phyloP scores from a whole-genome alignment of 148 eudicot species.

The Rhododendron molle region DNA sequence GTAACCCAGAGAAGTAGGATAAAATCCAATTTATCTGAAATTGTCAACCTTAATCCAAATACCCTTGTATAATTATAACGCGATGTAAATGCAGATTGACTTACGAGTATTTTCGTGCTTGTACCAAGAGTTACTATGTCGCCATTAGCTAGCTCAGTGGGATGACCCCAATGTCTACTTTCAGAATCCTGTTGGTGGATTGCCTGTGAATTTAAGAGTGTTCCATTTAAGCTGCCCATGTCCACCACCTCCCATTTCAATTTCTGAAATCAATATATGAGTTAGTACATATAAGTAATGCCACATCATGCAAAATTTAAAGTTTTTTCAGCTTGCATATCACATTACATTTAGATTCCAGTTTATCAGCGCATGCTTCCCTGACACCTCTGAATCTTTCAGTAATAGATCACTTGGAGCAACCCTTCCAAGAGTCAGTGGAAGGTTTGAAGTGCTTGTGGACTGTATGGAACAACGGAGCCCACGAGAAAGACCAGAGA shows the following conservation, averaged over 20 bases:
- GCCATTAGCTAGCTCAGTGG: constrained; percentile 74
- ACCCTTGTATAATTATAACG: neutral
- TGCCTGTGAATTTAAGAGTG: constrained; percentile 64
- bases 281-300: neutral
- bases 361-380: constrained; percentile 90
- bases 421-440: constrained; percentile 90
- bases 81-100: constrained; percentile 6
- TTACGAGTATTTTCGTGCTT: constrained; percentile 69
- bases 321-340: neutral
- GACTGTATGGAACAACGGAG: constrained; percentile 52
- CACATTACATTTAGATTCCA: constrained; percentile 75
- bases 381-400: constrained; percentile 89
- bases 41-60: neutral
- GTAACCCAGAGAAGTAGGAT: neutral
- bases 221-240: constrained; percentile 97
- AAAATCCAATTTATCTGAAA: neutral
- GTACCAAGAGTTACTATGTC: constrained; percentile 87
- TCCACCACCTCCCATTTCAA: constrained; percentile 94
- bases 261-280: constrained; percentile 45
- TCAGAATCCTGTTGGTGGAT: constrained; percentile 67
- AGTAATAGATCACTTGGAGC: constrained; percentile 69
- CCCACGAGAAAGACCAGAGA: constrained; percentile 78
- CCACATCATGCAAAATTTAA: constrained; percentile 8
- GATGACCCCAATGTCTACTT: constrained; percentile 87
- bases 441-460: constrained; percentile 66